Base-by-base conservation (phyloP, 2,329 filamentous ascomycete genomes). In the Xylaria sp. region DNA sequence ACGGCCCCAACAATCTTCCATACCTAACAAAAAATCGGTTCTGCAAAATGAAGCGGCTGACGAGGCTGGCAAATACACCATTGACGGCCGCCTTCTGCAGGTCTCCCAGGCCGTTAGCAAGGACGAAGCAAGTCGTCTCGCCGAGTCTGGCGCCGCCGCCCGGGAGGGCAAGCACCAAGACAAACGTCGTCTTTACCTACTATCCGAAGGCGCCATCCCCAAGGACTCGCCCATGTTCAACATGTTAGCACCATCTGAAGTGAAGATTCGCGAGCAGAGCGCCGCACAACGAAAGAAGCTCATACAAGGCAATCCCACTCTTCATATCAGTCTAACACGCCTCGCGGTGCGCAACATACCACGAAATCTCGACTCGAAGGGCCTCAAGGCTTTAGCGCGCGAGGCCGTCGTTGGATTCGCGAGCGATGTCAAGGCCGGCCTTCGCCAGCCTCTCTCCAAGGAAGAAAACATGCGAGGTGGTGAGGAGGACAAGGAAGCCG, bases 401-500 rank as follows among this genome's bases (percentile, higher is more conserved):
- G 89, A 96, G 79, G 96, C 93, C n/a, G 89, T 97, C 13, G 96
- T 98, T 57, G 94, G 93, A 0, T 99, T 99, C 76, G 94, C 96
- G 46, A 91, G 86, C 69, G 96, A 99, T 75, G 93, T 95, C 72
- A 97, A 94, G 78, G 86, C 85, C 32, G 93, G 93, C 15, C 86
- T 85, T 41, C 91, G 96, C 32, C 83, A 91, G 70, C 91, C 90
- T 23, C 85, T 99, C 3, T 96, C 93, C n/a, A 94, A 92, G 76
- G 96, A 99, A 76, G 97, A 99, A 79, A 86, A 93, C 61, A 83
- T 88, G 18, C 90, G 96, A 46, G 94, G 93, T 59, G 91, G 92
- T 12, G 90, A 92, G 36, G 90, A 92, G 57, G 94, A 94, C 84
- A 90, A 88, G 73, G 90, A 93, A 68, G 92, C 93, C 3, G 96